Evolutionary conservation across 1,139 yeast genomes (phyloP).

Genomic region (Taphrina wiesneri): DNA sequence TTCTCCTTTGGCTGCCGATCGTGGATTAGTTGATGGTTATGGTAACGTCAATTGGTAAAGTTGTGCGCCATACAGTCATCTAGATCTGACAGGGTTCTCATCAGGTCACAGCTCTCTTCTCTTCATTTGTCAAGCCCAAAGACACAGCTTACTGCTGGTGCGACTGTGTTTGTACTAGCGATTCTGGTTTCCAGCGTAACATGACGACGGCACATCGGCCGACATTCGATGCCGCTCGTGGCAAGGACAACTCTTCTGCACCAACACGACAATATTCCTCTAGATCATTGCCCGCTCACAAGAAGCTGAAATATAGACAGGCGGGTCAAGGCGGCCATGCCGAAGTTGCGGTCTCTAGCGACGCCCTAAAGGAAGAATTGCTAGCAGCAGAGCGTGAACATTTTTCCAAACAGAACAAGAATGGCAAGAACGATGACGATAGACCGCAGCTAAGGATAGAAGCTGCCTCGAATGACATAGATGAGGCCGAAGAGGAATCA

Average conservation of each 20-base stretch:
- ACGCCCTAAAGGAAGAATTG: conserved; percentile 33
- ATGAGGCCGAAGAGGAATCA: conserved; percentile 6
- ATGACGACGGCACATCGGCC: conserved; percentile 49
- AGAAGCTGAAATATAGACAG: conserved; percentile 59
- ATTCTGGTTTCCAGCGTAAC: background rate
- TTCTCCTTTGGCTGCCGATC: background rate
- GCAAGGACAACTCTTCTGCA: conserved; percentile 53
- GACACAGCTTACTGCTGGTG: too few relatives aligned
- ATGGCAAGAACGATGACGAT: conserved; percentile 33
- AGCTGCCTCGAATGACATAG: background rate
- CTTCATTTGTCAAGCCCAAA: too few relatives aligned
- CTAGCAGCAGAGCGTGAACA: conserved; percentile 38
- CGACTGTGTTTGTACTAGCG: too few relatives aligned
- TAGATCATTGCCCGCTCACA: conserved; percentile 70
- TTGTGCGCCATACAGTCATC: too few relatives aligned
- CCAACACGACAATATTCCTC: conserved; percentile 61
- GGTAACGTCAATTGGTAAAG: too few relatives aligned
- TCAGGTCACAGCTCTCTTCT: too few relatives aligned
- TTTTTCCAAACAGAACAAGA: conserved; percentile 19
- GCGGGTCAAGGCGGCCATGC: conserved; percentile 46
- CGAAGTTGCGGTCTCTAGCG: conserved; percentile 30
- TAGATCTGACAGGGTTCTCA: too few relatives aligned
- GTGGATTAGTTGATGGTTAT: background rate
- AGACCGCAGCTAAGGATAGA: conserved; percentile 30
- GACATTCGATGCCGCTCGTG: conserved; percentile 81